Conservation (phyloP, 345 rosid genomes). For the Nephelium lappaceum region DNA sequence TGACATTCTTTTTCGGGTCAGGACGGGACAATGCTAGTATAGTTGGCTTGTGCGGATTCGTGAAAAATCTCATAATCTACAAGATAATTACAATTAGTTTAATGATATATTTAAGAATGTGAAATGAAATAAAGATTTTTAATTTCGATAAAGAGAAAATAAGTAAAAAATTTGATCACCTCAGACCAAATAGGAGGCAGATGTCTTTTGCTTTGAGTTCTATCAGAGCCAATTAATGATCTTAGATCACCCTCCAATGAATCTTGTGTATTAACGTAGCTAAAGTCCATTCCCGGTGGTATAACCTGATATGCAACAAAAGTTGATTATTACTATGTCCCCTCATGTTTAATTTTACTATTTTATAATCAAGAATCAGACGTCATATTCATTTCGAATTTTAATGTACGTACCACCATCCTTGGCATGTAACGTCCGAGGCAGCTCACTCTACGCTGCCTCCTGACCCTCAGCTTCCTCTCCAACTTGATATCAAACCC, state of each 20-base stretch:
- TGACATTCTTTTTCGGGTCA: constrained; percentile 88
- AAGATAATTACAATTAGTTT: background rate
- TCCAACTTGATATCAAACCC: constrained; percentile 71
- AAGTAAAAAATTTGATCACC: constrained; percentile 39
- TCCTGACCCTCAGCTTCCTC: constrained; percentile 64
- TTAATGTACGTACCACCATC: constrained; percentile 55
- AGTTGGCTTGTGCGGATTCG: constrained; percentile 89
- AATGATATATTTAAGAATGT: too few relatives aligned
- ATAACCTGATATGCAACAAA: constrained; percentile 44
- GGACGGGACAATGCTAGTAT: constrained; percentile 92
- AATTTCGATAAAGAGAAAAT: background rate
- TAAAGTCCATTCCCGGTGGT: constrained; percentile 80
- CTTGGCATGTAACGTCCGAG: constrained; percentile 66
- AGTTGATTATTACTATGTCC: background rate
- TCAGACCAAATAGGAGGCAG: constrained; percentile 89
- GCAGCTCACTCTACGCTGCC: constrained; percentile 71
- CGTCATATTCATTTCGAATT: background rate
- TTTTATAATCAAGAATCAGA: background rate
- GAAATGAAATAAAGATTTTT: too few relatives aligned
- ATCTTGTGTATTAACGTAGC: constrained; percentile 55
- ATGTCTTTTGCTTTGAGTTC: constrained; percentile 60
- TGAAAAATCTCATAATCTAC: constrained; percentile 87
- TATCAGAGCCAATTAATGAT: constrained; percentile 58
- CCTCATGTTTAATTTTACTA: background rate
- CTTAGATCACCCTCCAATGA: constrained; percentile 56